These are phyloP conservation scores for Fusarium metavorans DNA, from an alignment of 2,329 filamentous ascomycete species.

Conservation along the genomic window DNA sequence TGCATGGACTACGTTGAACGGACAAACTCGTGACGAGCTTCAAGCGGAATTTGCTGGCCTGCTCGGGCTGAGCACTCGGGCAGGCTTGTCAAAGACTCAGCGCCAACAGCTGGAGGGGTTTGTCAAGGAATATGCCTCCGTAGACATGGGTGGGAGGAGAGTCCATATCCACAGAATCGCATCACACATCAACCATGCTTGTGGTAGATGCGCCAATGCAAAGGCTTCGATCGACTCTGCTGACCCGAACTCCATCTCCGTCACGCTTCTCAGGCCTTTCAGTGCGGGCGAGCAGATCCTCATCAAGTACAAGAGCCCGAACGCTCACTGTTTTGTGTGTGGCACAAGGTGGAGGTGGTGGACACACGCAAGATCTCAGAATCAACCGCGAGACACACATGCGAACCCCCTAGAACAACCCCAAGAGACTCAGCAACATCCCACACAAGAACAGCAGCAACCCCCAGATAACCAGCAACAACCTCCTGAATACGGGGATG, in stretches of 20 bases:
- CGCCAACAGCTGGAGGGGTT: conserved; percentile 35
- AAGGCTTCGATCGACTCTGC: conserved; percentile 19
- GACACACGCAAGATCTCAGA: neutral
- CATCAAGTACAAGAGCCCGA: conserved; percentile 49
- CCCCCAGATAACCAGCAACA: neutral
- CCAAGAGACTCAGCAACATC: neutral
- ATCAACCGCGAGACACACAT: neutral
- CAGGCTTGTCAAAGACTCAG: neutral
- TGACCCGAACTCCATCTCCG: conserved; percentile 26
- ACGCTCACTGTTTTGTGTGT: conserved; percentile 45
- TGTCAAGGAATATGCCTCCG: conserved; percentile 42
- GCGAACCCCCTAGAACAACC: neutral
- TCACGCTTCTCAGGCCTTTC: conserved; percentile 36
- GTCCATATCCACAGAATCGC: conserved; percentile 36
- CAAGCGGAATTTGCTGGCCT: conserved; percentile 23
- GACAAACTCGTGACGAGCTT: neutral
- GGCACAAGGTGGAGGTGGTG: neutral
- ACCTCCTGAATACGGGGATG: neutral
- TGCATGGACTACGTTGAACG: conserved; percentile 29
- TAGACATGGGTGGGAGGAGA: conserved; percentile 4
- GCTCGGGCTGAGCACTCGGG: conserved; percentile 2
- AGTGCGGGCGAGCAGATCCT: conserved; percentile 50
- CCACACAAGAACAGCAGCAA: neutral
- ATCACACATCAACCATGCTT: conserved; percentile 51
- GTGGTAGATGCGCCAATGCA: conserved; percentile 45